These are phyloP conservation scores for Chaetomiaceae sp. DNA, from an alignment of 2,329 filamentous ascomycete genomes.

Conservation along the genomic window DNA sequence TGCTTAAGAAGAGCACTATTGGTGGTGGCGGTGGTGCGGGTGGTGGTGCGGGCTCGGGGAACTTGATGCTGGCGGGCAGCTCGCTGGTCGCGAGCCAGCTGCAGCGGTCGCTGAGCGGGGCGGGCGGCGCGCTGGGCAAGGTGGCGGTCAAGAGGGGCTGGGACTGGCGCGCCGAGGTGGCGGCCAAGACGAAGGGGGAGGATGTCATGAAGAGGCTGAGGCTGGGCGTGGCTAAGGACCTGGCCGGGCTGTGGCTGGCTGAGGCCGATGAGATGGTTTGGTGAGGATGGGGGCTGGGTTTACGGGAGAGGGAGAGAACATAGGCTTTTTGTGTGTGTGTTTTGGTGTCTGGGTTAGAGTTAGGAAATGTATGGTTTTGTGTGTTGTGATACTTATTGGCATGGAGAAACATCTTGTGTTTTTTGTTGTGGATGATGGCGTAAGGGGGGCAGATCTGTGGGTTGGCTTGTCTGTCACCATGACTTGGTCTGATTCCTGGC, in stretches of 20 bases:
- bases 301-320: background rate
- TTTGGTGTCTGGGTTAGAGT: background rate
- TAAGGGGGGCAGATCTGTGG: too few species aligned
- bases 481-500: too few species aligned
- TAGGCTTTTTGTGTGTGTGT: background rate
- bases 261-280: slow-evolving; percentile 49
- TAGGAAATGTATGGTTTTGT: too few species aligned
- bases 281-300: slow-evolving; percentile 8
- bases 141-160: slow-evolving; percentile 73
- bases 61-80: slow-evolving; percentile 68
- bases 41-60: slow-evolving; percentile 44
- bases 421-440: too few species aligned
- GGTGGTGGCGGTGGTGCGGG: too few species aligned
- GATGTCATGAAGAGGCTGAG: slow-evolving; percentile 72
- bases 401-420: too few species aligned
- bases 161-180: slow-evolving; percentile 64
- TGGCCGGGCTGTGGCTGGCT: slow-evolving; percentile 64
- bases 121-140: slow-evolving; percentile 36
- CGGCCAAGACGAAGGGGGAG: slow-evolving; percentile 53
- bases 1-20: slow-evolving; percentile 55
- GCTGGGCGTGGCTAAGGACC: slow-evolving; percentile 67
- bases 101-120: slow-evolving; percentile 54
- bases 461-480: too few species aligned
- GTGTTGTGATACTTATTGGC: too few species aligned
- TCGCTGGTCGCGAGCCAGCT: slow-evolving; percentile 63